Evolutionary conservation across 768 basidiomycete genomes (phyloP), one percentile per base, ranked within the genome.

Genomic region (Pulveroboletus frians): DNA sequence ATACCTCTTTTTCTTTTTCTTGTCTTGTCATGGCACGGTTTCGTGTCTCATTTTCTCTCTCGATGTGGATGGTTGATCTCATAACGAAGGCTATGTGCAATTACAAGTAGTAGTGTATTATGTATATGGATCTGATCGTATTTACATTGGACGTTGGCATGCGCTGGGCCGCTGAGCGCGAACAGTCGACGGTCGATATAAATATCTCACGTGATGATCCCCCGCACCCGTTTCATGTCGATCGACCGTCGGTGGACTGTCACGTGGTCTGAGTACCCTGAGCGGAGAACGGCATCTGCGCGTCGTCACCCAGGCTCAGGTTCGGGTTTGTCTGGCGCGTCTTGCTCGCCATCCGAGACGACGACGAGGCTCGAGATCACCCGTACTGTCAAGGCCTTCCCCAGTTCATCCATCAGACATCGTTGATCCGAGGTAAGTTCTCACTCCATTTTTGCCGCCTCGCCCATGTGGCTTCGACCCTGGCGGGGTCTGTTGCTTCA

Each of bases 41-140:
- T 14, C n/a, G 29, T 13, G 8, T 29, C 27, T 27, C 26, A 26
- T 27, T 23, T 32, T 31, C 18, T 20, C 15, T 40, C 47, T 37
- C 31, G 39, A n/a, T 58, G 23, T 57, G 44, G 41, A 51, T 31
- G n/a, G 23, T 36, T 36, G 47, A 44, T 23, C 23, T 26, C 50
- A 51, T 52, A 35, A n/a, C 52, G 50, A 23, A 35, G 38, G 26
- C 26, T 45, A 17, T 35, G 21, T 5, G 9, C 29, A n/a, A 21
- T 23, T 23, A 47, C 46, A 15, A 47, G 23, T 9, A 18, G 23
- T 9, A 18, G 23, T 58, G 49, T 54, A 58, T 57, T 47, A 51
- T 54, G 30, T 54, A 49, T 50, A 31, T 41, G 55, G 23, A 60
- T 60, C 49, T 54, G 39, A 39, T 49, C 26, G 29, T 61, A 59